Evolutionary conservation across 2,329 filamentous ascomycete species (phyloP).

Genomic region (Cladosporium oxysporum): DNA sequence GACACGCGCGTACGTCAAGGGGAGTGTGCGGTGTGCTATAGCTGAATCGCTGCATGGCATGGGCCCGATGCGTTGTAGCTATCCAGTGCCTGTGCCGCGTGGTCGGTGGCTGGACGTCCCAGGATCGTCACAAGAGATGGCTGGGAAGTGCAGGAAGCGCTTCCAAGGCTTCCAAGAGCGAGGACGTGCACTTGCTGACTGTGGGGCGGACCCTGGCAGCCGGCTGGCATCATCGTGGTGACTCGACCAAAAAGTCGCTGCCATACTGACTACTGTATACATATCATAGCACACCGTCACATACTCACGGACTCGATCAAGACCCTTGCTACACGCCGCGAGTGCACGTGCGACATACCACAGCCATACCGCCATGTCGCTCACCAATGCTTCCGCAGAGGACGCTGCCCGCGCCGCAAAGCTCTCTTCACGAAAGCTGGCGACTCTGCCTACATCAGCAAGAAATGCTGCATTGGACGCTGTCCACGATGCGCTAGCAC

Average conservation of each 20-base stretch:
- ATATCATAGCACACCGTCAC: constrained; percentile 1
- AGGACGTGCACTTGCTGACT: neutral
- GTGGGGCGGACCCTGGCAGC: neutral
- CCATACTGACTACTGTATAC: neutral
- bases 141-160: constrained; percentile 3
- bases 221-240: constrained; percentile 1
- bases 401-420: constrained; percentile 79
- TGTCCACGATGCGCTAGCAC: constrained; percentile 74
- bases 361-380: constrained; percentile 64
- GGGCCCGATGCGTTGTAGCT: constrained; percentile 13
- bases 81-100: constrained; percentile 6
- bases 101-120: constrained; percentile 8
- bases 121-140: constrained; percentile 3
- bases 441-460: constrained; percentile 71
- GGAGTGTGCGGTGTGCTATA: constrained; percentile 15
- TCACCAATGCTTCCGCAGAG: constrained; percentile 79
- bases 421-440: constrained; percentile 77
- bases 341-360: constrained; percentile 1
- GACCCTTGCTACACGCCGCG: neutral
- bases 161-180: neutral
- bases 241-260: constrained; percentile 4
- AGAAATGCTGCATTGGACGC: constrained; percentile 83
- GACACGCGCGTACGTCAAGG: constrained; percentile 16
- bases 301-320: neutral
- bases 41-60: constrained; percentile 8